Evolutionary conservation across 352 stramenopile species (phyloP).

Genomic region (Thalassiosira pacifica): DNA sequence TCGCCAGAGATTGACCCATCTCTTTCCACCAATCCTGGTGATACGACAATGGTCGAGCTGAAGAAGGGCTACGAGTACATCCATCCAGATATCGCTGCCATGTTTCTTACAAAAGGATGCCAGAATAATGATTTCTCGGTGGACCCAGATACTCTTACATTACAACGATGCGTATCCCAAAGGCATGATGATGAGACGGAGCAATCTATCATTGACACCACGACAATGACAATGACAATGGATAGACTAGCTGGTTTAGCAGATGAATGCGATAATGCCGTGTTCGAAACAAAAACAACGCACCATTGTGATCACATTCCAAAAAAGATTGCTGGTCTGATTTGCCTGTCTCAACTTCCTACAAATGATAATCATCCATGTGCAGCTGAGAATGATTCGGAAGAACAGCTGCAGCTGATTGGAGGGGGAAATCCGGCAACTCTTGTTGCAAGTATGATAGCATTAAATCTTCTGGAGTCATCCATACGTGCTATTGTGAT

Average conservation of each 20-base stretch:
- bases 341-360: constrained; percentile 41
- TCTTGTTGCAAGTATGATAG: constrained; percentile 53
- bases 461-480: constrained; percentile 61
- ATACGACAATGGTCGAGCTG: neutral
- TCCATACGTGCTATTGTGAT: constrained; percentile 39
- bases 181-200: neutral
- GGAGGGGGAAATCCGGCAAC: constrained; percentile 15
- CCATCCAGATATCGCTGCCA: constrained; percentile 38
- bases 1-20: neutral
- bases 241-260: constrained; percentile 42
- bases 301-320: constrained; percentile 22
- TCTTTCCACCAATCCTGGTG: neutral
- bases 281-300: constrained; percentile 1
- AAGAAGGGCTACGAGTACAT: constrained; percentile 46
- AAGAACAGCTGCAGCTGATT: constrained; percentile 5
- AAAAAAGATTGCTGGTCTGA: constrained; percentile 51
- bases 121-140: constrained; percentile 11
- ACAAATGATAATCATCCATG: neutral
- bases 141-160: constrained; percentile 23
- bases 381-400: neutral
- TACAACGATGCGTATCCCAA: constrained; percentile 1
- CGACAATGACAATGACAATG: too few species aligned
- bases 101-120: constrained; percentile 27
- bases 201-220: constrained; percentile 4
- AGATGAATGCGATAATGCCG: constrained; percentile 48